Percentiles rank a stretch among this genome's conserved stretches.
phyloP scores from a whole-genome alignment of 129 eudicot species.

The Helianthus annuus region HanXRQr2.0-SUNRISE NC_035439.2:140224185-140224684 shows the following conservation, averaged over 20 bases:
- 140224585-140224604: not conserved
- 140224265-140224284: constrained; percentile 28
- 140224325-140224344: constrained; percentile 17
- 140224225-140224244: constrained; percentile 17
- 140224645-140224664: too few species aligned
- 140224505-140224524: constrained; percentile 47
- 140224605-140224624: too few species aligned
- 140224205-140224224: constrained; percentile 26
- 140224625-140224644: too few species aligned
- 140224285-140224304: constrained; percentile 28
- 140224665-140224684: not conserved
- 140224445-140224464: constrained; percentile 63
- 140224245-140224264: constrained; percentile 21
- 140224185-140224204: constrained; percentile 1
- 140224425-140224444: constrained; percentile 38
- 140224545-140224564: constrained; percentile 77
- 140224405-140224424: constrained; percentile 14
- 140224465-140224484: constrained; percentile 68
- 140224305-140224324: constrained; percentile 26
- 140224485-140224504: constrained; percentile 46
- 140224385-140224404: constrained; percentile 19
- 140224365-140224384: constrained; percentile 10
- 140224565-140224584: not conserved
- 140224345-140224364: not conserved
- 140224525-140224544: constrained; percentile 46